Base-by-base conservation (phyloP, 2,329 filamentous ascomycete genomes). In the Trichoderma pleuroti region DNA sequence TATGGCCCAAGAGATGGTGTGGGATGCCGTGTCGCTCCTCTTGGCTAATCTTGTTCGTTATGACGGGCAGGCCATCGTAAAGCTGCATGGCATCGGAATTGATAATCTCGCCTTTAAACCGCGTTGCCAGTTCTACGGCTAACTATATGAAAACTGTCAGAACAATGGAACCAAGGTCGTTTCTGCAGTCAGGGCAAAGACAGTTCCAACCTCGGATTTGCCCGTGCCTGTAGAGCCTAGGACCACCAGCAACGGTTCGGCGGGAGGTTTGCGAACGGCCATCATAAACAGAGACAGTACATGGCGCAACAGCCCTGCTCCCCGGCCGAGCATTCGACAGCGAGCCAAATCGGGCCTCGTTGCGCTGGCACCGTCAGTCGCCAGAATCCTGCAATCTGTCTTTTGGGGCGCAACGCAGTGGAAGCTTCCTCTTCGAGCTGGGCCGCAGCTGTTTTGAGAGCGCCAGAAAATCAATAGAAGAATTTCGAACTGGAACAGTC, bases 81-180 rank as follows among this genome's bases (percentile, higher is more conserved):
- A 99, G 90, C 80, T 99, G 96, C 94, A 99, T 97, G 49, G 96
- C 96, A 84, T 99, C 96, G 60, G 93, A 93, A 78, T 99, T 99
- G 82, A 99, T 94, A 66, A 99, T 88, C 81, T 99, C 96, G 77
- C 97, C 96, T 80, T 96, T 91, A 81, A 94, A 94, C 26, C 87
- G 88, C 54, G 86, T 86, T 1, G 97, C 96, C 65, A 99, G 83
- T 73, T 97, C 93, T 52, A 99, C 91, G 10, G 96, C 96, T 74
- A 98, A 87, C 94, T 97, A 73, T n/a, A 32, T 16, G 11, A 14
- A 14, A n/a, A 26, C 24, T 14, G n/a, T 72, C 30, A 68, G 72
- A 57, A 34, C 5, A 61, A 10, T 21, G 21, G 32, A 39, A 67
- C 26, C 10, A 42, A 26, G 7, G 30, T 12, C 21, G 7, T 18